phyloP scores from a whole-genome alignment of 2,329 filamentous ascomycete genomes.

The Myriosclerotinia duriaeana region DNA sequence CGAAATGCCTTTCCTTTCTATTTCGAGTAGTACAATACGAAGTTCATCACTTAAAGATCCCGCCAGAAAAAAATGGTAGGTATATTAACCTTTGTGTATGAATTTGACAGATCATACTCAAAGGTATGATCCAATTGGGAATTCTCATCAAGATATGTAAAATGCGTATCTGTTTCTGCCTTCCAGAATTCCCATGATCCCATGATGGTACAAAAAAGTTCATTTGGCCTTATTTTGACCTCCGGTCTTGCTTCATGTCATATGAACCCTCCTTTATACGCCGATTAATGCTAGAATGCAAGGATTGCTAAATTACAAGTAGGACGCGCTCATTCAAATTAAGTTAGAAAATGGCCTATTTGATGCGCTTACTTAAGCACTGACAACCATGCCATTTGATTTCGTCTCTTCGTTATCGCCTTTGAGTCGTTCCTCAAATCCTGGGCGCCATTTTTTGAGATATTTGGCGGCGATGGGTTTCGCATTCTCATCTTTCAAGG shows the following conservation, averaged over 20 bases:
- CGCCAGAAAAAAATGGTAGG: background rate
- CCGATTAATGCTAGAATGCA: slow-evolving; percentile 20
- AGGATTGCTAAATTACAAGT: slow-evolving; percentile 20
- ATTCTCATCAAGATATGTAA: background rate
- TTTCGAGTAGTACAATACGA: background rate
- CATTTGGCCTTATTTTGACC: slow-evolving; percentile 6
- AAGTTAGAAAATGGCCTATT: background rate
- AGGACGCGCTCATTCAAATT: background rate
- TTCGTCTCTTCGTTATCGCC: slow-evolving; percentile 29
- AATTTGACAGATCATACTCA: background rate
- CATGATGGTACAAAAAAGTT: slow-evolving; percentile 16
- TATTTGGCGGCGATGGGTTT: slow-evolving; percentile 63
- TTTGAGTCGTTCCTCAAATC: slow-evolving; percentile 36
- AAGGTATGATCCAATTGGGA: background rate
- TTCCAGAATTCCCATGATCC: background rate
- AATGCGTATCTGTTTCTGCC: background rate
- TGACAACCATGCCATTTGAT: slow-evolving; percentile 24
- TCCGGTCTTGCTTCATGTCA: slow-evolving; percentile 4
- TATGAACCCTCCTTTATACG: slow-evolving; percentile 9
- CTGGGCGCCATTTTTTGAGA: slow-evolving; percentile 59
- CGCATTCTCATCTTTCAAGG: slow-evolving; percentile 56
- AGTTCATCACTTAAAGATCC: background rate
- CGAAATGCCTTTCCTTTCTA: background rate
- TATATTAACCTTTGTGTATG: background rate
- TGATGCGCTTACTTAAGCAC: slow-evolving; percentile 11